Conservation (phyloP, 1,284 basidiomycete species). For the Mycena sp. region DNA sequence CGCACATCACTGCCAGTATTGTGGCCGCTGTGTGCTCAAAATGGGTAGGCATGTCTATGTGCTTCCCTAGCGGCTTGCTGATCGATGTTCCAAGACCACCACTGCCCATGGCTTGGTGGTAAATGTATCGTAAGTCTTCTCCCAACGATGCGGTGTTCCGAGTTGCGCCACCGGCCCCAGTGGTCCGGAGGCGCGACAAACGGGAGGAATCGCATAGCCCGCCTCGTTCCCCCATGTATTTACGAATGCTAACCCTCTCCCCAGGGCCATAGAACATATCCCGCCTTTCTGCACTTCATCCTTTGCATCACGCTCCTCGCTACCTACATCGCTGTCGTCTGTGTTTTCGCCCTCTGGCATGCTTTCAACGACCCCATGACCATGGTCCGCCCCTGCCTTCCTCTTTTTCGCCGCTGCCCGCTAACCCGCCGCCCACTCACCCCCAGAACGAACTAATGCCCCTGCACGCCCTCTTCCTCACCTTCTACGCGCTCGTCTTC, state of each 20-base stretch:
- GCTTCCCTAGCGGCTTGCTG: constrained; percentile 26
- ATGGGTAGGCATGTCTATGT: constrained; percentile 67
- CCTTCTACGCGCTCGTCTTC: constrained; percentile 70
- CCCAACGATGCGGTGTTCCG: background rate
- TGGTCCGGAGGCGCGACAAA: too few relatives aligned
- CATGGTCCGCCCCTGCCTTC: constrained; percentile 57
- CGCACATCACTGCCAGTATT: constrained; percentile 84
- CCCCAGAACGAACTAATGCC: constrained; percentile 71
- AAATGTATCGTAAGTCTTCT: constrained; percentile 75
- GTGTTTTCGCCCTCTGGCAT: constrained; percentile 66
- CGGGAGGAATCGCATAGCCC: too few relatives aligned
- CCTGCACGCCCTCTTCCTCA: constrained; percentile 75
- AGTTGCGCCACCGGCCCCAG: too few relatives aligned
- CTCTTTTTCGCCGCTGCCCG: background rate
- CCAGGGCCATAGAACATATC: constrained; percentile 87
- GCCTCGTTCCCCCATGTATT: too few relatives aligned
- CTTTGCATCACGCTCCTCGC: constrained; percentile 73
- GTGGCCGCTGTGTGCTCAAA: constrained; percentile 84
- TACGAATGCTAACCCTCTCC: constrained; percentile 16
- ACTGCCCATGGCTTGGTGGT: constrained; percentile 87
- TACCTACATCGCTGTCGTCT: constrained; percentile 67
- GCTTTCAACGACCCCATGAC: constrained; percentile 71
- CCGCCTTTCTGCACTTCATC: constrained; percentile 87
- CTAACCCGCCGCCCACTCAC: constrained; percentile 7
- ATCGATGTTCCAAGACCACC: constrained; percentile 71